phyloP scores from a whole-genome alignment of 345 rosid genomes.

The Abelmoschus esculentus region DNA sequence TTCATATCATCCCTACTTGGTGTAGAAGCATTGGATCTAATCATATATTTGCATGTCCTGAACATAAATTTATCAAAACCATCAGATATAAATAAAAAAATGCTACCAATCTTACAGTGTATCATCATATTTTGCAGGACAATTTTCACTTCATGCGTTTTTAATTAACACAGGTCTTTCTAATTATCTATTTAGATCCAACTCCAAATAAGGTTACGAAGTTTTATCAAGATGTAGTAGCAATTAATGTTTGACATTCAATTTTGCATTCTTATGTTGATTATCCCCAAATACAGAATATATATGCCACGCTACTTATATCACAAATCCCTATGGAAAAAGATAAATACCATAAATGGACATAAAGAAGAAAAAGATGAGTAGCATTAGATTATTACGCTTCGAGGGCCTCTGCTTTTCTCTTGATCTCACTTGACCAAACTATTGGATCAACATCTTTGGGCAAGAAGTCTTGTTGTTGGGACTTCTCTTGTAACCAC shows the following conservation, averaged over 20 bases:
- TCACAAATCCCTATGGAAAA: background rate
- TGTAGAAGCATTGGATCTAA: conserved; percentile 11
- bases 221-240: background rate
- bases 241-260: background rate
- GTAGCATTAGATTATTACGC: conserved; percentile 24
- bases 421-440: conserved; percentile 56
- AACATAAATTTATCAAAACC: background rate
- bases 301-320: background rate
- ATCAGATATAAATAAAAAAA: background rate
- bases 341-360: background rate
- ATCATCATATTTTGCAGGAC: background rate
- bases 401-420: conserved; percentile 42
- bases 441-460: conserved; percentile 44
- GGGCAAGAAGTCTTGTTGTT: conserved; percentile 42
- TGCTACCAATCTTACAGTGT: background rate
- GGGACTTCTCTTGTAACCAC: conserved; percentile 57
- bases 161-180: background rate
- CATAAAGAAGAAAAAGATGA: background rate
- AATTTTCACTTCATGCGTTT: background rate
- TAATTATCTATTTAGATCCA: background rate
- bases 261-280: background rate
- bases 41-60: conserved; percentile 25
- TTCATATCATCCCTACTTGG: conserved; percentile 11
- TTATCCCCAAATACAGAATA: background rate
- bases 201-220: background rate